Base-by-base conservation (phyloP, 73 alveolate species). In the Paramecium bursaria region DNA sequence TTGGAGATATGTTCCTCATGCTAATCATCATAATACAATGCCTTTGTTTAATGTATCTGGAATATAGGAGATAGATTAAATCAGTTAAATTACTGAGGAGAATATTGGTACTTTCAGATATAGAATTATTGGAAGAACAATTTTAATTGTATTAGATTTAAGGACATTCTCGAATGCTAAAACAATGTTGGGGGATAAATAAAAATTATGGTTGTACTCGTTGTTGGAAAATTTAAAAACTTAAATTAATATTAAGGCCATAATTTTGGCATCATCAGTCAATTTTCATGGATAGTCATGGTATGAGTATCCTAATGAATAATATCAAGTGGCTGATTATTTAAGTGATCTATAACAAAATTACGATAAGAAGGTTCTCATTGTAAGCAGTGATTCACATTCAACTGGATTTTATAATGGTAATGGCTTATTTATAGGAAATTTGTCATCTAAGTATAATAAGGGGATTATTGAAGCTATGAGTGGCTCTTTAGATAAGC, bases 351-450 rank as follows among this genome's bases (percentile, higher is more conserved):
- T 67, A 30, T 29, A 67, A 21, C 47, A 67, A 23, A 29, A 13
- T 29, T 6, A 3, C 19, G 39, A 67, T 9, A 33, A 67, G 44
- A 39, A 67, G 27, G 60, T 67, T 0, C 44, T 67, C 13, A 67
- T 67, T 3, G 13, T 67, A 1, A 67, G 82, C 44, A 35, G 82
- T 67, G 82, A 67, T 67, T 67, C 82, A 9, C 60, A 67, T 67
- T 39, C 44, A 46, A 67, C 60, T 33, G 82, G 23, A 0, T 25
- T 67, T 19, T 25, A 67, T 21, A 67, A 67, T 67, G 82, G 82
- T 21, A 15, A 67, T 2, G 27, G 44, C 19, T 42, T 35, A n/a
- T 35, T 39, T 19, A 67, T 67, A 14, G 15, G 44, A 42, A 17
- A 9, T 67, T 14, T 67, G 44, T 53, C 60, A n/a, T 5, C 22